These are phyloP conservation scores for Neonectria coccinea DNA, from an alignment of 2,329 filamentous ascomycete genomes.

Conservation along the genomic window DNA sequence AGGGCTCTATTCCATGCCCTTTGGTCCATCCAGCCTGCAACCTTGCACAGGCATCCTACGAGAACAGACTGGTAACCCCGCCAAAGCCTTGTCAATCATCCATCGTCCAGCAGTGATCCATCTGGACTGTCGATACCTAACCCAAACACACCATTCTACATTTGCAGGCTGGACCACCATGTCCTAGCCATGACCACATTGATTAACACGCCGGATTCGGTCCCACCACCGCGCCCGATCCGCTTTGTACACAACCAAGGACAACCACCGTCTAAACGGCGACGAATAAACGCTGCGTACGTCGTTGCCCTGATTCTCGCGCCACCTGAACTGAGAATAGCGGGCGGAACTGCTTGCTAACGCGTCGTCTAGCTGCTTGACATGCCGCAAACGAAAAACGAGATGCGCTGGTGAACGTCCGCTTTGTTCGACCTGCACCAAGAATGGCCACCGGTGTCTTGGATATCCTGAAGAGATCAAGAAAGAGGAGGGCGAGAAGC, in stretches of 20 bases:
- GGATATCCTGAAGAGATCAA: constrained; percentile 71
- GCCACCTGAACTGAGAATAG: neutral
- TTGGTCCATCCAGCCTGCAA: constrained; percentile 35
- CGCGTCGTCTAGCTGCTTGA: constrained; percentile 41
- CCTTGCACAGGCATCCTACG: constrained; percentile 26
- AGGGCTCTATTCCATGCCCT: constrained; percentile 23
- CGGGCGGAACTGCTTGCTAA: constrained; percentile 17
- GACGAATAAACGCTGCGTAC: constrained; percentile 83
- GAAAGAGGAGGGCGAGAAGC: constrained; percentile 54
- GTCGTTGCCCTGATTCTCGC: constrained; percentile 47
- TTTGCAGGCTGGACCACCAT: constrained; percentile 48
- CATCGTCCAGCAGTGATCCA: constrained; percentile 30
- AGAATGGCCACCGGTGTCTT: constrained; percentile 76
- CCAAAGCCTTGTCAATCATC: constrained; percentile 38
- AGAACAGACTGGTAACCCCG: constrained; percentile 31
- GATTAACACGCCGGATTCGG: constrained; percentile 55
- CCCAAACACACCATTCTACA: constrained; percentile 23
- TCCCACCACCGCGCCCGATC: constrained; percentile 68
- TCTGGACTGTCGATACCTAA: constrained; percentile 23
- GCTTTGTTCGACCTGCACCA: constrained; percentile 77
- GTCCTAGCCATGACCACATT: constrained; percentile 60
- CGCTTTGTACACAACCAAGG: constrained; percentile 87
- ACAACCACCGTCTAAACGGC: constrained; percentile 81
- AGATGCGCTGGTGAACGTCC: constrained; percentile 80
- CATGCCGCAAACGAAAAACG: constrained; percentile 81